These are phyloP conservation scores for Bryoerythrophyllum caledonicum DNA, from an alignment of 225 moss, liverwort and hornwort species.

Conservation along the genomic window DNA sequence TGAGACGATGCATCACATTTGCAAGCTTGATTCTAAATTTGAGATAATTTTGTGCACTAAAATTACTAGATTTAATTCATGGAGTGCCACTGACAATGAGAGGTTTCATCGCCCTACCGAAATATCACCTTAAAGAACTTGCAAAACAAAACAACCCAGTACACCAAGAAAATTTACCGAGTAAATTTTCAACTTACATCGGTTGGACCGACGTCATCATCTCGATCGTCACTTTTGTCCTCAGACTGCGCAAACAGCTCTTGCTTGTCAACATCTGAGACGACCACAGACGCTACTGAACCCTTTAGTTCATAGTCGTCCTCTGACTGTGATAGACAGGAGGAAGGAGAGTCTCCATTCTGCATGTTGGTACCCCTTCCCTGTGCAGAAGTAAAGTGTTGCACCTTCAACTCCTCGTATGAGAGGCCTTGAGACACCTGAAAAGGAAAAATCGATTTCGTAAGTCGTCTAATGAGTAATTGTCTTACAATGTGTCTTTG, in stretches of 20 bases:
- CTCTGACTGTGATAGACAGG: slow-evolving; percentile 40
- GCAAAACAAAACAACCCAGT: slow-evolving; percentile 5
- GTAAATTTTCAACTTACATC: slow-evolving; percentile 41
- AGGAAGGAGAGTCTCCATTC: slow-evolving; percentile 47
- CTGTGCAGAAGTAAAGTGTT: slow-evolving; percentile 31
- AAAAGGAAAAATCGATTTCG: neutral
- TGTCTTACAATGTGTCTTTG: neutral
- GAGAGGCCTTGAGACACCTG: slow-evolving; percentile 52
- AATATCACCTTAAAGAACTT: neutral
- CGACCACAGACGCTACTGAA: slow-evolving; percentile 28
- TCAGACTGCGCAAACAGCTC: slow-evolving; percentile 39
- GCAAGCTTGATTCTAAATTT: slow-evolving; percentile 1
- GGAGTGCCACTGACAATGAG: neutral
- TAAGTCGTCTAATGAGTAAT: slow-evolving; percentile 20
- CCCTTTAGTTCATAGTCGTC: slow-evolving; percentile 47
- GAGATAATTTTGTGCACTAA: neutral
- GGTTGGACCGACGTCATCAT: slow-evolving; percentile 35
- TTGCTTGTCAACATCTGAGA: slow-evolving; percentile 45
- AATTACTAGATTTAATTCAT: neutral
- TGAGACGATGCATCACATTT: neutral
- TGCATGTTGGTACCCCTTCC: slow-evolving; percentile 30
- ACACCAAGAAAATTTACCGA: slow-evolving; percentile 1
- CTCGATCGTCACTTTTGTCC: slow-evolving; percentile 38
- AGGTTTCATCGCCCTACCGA: slow-evolving; percentile 7
- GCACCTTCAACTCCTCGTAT: slow-evolving; percentile 38